phyloP scores from a whole-genome alignment of 176 grass and related monocot species.

The Saccharum officinarum region DNA sequence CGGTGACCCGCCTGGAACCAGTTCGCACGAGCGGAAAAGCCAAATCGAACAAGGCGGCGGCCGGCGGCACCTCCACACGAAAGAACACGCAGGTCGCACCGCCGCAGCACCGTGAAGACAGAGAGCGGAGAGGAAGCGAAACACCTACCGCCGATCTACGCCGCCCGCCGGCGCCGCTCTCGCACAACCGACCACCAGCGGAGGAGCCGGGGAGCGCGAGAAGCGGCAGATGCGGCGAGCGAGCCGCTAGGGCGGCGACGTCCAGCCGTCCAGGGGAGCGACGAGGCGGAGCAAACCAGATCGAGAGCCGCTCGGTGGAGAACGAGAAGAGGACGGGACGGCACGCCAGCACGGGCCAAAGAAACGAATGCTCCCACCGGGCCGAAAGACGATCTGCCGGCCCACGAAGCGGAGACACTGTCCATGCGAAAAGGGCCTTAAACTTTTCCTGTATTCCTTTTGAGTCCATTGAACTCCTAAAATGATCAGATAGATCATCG shows the following conservation, averaged over 20 bases:
- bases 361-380: slow-evolving; percentile 1
- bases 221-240: background rate
- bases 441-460: background rate
- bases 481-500: background rate
- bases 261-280: background rate
- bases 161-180: background rate
- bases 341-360: background rate
- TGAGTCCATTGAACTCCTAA: background rate
- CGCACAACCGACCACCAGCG: background rate
- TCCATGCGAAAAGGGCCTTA: background rate
- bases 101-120: background rate
- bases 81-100: background rate
- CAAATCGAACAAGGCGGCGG: background rate
- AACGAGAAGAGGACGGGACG: background rate
- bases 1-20: background rate
- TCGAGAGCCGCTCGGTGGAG: background rate
- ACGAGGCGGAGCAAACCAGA: background rate
- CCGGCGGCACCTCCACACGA: background rate
- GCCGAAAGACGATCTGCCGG: background rate
- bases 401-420: background rate
- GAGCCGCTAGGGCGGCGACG: background rate
- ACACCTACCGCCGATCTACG: background rate
- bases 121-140: too few relatives aligned
- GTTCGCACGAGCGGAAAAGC: background rate
- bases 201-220: background rate